Evolutionary conservation across 192 early-diverging fungal species (phyloP).

Genomic region (Haplosporangium gracile): DNA sequence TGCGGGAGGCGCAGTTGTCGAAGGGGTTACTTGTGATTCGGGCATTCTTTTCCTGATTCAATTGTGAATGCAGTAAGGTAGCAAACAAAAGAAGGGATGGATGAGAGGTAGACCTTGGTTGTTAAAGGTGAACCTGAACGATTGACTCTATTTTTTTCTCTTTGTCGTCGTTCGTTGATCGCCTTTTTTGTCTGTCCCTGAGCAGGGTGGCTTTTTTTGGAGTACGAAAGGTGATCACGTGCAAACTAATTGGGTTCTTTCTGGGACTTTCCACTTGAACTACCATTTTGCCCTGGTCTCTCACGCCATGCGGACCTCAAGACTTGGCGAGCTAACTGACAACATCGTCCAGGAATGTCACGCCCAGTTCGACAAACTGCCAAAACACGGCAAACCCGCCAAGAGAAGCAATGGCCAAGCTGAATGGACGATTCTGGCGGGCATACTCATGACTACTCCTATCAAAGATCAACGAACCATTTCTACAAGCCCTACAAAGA

Average conservation of each 20-base stretch:
- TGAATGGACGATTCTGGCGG: conserved; percentile 92
- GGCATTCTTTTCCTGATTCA: conserved; percentile 10
- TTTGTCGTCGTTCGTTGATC: neutral
- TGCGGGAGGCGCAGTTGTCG: neutral
- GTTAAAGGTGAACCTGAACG: neutral
- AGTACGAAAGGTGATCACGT: neutral
- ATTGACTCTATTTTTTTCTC: conserved; percentile 4
- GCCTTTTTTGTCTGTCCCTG: neutral
- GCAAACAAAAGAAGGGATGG: neutral
- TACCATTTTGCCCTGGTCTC: too few relatives aligned
- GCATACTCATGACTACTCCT: conserved; percentile 67
- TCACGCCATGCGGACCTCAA: conserved; percentile 16
- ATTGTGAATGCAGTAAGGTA: neutral
- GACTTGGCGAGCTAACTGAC: neutral
- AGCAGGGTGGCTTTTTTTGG: neutral
- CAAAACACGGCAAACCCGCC: conserved; percentile 84
- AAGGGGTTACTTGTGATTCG: conserved; percentile 17
- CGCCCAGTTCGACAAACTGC: conserved; percentile 66
- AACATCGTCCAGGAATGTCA: conserved; percentile 47
- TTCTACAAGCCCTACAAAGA: neutral
- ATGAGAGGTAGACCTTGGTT: neutral
- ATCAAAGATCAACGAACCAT: neutral
- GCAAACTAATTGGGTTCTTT: neutral
- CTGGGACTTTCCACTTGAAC: neutral
- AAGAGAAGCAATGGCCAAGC: conserved; percentile 58